phyloP scores from a whole-genome alignment of 208 protist species.

The Crithidia sp. region DNA sequence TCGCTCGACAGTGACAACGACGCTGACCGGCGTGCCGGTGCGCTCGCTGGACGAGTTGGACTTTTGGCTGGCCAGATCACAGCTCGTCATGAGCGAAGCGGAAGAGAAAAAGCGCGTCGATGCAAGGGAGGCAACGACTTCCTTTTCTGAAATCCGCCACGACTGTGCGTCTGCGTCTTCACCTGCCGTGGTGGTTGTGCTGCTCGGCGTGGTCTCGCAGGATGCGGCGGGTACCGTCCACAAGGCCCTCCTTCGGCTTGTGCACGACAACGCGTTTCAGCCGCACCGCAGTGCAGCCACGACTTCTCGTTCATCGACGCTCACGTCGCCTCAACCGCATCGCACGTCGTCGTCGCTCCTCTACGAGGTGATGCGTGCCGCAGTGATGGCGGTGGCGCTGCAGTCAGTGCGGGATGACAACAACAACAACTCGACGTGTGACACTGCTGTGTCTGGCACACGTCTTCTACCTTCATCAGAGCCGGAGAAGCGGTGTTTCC shows the following conservation, averaged over 20 bases:
- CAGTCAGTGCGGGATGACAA: no score
- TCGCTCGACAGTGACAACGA: not conserved
- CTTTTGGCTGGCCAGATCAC: conserved; percentile 10
- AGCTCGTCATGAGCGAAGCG: no score
- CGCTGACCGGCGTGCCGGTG: conserved; percentile 23
- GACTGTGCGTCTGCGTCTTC: not conserved
- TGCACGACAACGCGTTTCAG: conserved; percentile 12
- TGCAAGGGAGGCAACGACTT: no score
- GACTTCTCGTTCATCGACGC: not conserved
- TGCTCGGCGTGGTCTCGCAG: conserved; percentile 23
- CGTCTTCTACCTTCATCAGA: no score
- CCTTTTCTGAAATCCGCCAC: no score
- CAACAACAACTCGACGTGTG: no score
- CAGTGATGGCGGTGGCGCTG: not conserved
- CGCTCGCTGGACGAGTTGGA: conserved; percentile 20
- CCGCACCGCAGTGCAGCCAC: no score
- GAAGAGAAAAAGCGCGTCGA: no score
- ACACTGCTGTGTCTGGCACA: no score
- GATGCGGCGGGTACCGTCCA: conserved; percentile 25
- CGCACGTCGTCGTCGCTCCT: not conserved
- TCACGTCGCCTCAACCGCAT: not conserved
- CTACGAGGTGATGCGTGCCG: not conserved
- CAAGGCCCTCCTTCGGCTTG: conserved; percentile 23
- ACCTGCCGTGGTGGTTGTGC: not conserved
- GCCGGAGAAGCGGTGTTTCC: no score